A percentile compares a stretch with the other conserved stretches of the same genome.
These are phyloP conservation scores for Colletotrichum phormii DNA, from an alignment of 2,329 filamentous ascomycete genomes.

Conservation along the genomic window DNA sequence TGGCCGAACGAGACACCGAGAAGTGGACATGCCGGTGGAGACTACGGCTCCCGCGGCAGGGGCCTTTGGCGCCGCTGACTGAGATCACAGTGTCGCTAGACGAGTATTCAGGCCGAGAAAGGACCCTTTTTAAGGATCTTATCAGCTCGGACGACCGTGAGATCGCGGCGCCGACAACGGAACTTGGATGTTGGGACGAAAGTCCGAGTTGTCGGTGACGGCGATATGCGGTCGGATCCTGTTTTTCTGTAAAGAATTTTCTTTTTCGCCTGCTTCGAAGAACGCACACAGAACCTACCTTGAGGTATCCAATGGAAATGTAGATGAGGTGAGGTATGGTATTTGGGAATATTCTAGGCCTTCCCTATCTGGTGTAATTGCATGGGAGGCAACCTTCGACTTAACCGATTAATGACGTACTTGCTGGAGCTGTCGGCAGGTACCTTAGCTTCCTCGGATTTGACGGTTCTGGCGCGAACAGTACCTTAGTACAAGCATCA, in stretches of 20 bases:
- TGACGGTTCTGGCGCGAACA: conserved; percentile 25
- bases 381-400: conserved; percentile 26
- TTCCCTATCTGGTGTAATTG: conserved; percentile 27
- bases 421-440: conserved; percentile 17
- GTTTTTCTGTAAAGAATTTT: neutral
- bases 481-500: conserved; percentile 30
- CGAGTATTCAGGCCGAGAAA: conserved; percentile 2
- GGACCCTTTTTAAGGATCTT: conserved; percentile 18
- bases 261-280: neutral
- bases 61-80: conserved; percentile 22
- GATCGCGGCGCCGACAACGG: conserved; percentile 22
- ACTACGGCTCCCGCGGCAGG: conserved; percentile 19
- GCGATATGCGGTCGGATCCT: neutral
- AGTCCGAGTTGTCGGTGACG: conserved; percentile 25
- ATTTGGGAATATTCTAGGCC: neutral
- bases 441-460: conserved; percentile 14
- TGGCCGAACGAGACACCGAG: conserved; percentile 27
- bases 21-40: conserved; percentile 18
- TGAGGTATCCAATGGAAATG: too few relatives aligned
- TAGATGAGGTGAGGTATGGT: neutral
- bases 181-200: conserved; percentile 18
- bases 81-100: conserved; percentile 12
- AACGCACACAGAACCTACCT: neutral
- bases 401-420: conserved; percentile 36
- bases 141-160: conserved; percentile 20